A percentile compares a stretch with the other conserved stretches of the same genome.
Evolutionary conservation across 352 stramenopile genomes (phyloP).

Genomic region (Pythium diclinum): DNA sequence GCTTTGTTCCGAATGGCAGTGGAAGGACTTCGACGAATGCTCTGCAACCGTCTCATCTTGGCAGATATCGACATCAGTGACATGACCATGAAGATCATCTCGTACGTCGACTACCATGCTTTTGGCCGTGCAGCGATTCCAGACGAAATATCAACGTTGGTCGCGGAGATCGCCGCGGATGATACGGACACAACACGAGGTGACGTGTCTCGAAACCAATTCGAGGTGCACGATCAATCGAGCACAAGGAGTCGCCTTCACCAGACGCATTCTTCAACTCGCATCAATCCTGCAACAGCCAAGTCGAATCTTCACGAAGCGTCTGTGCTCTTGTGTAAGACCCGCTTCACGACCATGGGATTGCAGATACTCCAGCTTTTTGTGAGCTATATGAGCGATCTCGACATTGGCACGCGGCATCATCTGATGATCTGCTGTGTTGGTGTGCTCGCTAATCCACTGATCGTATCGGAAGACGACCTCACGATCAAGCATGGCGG

Average conservation of each 20-base stretch:
- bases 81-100: slow-evolving; percentile 70
- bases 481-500: slow-evolving; percentile 12
- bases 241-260: neutral
- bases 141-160: slow-evolving; percentile 37
- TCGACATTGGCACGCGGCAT: slow-evolving; percentile 39
- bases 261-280: slow-evolving; percentile 9
- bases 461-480: slow-evolving; percentile 60
- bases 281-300: slow-evolving; percentile 11
- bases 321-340: slow-evolving; percentile 52
- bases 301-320: slow-evolving; percentile 36
- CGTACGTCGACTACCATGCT: slow-evolving; percentile 77
- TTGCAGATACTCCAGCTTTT: slow-evolving; percentile 69
- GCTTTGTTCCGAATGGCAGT: slow-evolving; percentile 76
- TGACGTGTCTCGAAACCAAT: neutral
- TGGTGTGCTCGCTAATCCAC: slow-evolving; percentile 43
- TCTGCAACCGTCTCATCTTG: slow-evolving; percentile 78
- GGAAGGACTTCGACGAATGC: slow-evolving; percentile 61
- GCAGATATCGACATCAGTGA: slow-evolving; percentile 85
- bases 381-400: slow-evolving; percentile 52
- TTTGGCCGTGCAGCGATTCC: slow-evolving; percentile 75
- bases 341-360: slow-evolving; percentile 66
- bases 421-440: slow-evolving; percentile 68
- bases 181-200: neutral
- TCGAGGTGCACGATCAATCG: neutral
- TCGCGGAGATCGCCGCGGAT: slow-evolving; percentile 20